These are phyloP conservation scores for Raphanus raphanistrum DNA, from an alignment of 345 rosid genomes.

Conservation along the genomic window DNA sequence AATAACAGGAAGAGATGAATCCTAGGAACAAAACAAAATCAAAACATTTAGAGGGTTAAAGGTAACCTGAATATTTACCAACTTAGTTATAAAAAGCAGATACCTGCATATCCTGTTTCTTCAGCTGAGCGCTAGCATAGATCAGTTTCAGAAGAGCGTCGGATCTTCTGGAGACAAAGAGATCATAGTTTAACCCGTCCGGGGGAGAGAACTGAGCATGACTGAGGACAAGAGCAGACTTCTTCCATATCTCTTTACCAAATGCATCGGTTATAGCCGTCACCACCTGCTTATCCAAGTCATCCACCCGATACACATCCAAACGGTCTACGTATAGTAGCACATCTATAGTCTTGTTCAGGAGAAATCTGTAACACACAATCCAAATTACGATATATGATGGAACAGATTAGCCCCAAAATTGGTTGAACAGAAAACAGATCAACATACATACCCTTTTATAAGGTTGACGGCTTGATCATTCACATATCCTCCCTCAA, in stretches of 20 bases:
- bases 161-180: constrained; percentile 62
- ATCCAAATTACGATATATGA: constrained; percentile 21
- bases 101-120: constrained; percentile 56
- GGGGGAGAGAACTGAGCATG: constrained; percentile 92
- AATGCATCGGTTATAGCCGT: constrained; percentile 73
- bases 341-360: constrained; percentile 72
- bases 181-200: constrained; percentile 67
- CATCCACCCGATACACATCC: constrained; percentile 84
- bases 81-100: background rate
- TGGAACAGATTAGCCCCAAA: constrained; percentile 17
- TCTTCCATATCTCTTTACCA: constrained; percentile 83
- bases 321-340: constrained; percentile 76
- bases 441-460: constrained; percentile 51
- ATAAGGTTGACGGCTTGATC: constrained; percentile 69
- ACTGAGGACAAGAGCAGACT: constrained; percentile 75
- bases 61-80: background rate
- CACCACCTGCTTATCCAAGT: constrained; percentile 73
- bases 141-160: constrained; percentile 67
- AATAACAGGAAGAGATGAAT: constrained; percentile 45
- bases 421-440: constrained; percentile 1
- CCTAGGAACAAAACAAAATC: constrained; percentile 30
- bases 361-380: constrained; percentile 55
- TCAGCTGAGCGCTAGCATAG: constrained; percentile 52
- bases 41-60: constrained; percentile 10
- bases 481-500: constrained; percentile 87